Conservation (phyloP, 352 stramenopile species). For the Phytophthora hybrid region DNA sequence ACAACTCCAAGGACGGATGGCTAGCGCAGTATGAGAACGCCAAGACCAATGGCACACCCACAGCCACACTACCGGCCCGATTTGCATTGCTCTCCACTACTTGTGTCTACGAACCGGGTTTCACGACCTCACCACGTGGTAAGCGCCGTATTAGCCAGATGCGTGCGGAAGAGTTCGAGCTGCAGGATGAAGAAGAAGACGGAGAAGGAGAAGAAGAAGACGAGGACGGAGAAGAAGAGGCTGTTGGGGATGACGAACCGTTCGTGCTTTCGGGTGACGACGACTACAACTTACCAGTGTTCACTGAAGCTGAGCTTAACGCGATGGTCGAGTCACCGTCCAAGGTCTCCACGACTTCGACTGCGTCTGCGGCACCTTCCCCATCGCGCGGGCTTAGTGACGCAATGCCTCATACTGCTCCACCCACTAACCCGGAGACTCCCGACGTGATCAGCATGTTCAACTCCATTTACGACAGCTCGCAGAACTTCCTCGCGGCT, state of each 20-base stretch:
- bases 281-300: conserved; percentile 47
- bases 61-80: conserved; percentile 36
- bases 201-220: conserved; percentile 22
- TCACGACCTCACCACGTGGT: conserved; percentile 45
- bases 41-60: conserved; percentile 35
- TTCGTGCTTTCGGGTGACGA: conserved; percentile 42
- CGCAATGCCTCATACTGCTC: conserved; percentile 10
- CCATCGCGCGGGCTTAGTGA: conserved; percentile 20
- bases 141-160: conserved; percentile 49
- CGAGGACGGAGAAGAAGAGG: conserved; percentile 17
- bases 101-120: conserved; percentile 43
- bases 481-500: conserved; percentile 28
- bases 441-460: conserved; percentile 75
- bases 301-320: conserved; percentile 54
- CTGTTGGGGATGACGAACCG: conserved; percentile 25
- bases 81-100: conserved; percentile 45
- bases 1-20: conserved; percentile 26
- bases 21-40: conserved; percentile 28
- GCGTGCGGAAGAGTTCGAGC: conserved; percentile 9
- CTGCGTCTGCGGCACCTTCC: conserved; percentile 23
- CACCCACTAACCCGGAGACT: too few relatives aligned
- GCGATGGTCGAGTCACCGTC: conserved; percentile 46
- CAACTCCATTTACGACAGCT: conserved; percentile 65
- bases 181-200: conserved; percentile 32
- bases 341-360: conserved; percentile 44